phyloP scores from a whole-genome alignment of 2,329 filamentous ascomycete species.

The Trichoderma brevicompactum region DNA sequence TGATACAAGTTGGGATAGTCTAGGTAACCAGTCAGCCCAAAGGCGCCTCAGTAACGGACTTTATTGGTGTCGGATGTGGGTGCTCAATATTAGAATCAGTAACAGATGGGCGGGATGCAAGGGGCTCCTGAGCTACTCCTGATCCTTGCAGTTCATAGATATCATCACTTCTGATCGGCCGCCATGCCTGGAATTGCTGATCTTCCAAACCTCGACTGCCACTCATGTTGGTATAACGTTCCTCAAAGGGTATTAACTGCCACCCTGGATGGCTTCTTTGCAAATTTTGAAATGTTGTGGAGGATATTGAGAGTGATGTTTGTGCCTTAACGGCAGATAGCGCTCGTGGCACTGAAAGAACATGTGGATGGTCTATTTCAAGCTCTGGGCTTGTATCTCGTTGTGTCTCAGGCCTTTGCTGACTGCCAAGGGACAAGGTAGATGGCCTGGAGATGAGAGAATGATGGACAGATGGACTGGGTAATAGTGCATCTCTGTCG shows the following conservation, averaged over 20 bases:
- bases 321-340: neutral
- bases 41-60: too few species aligned
- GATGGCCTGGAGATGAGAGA: neutral
- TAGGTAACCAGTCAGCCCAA: too few species aligned
- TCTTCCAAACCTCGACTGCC: too few species aligned
- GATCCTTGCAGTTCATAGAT: neutral
- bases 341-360: neutral
- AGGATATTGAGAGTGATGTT: neutral
- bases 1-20: too few species aligned
- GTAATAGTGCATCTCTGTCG: too few species aligned
- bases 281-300: neutral
- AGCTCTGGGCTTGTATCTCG: too few species aligned
- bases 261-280: neutral
- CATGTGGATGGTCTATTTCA: neutral
- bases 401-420: neutral
- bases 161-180: neutral
- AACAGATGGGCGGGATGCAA: neutral
- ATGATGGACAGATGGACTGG: neutral
- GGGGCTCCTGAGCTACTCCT: neutral
- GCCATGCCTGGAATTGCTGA: neutral
- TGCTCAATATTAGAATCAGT: neutral
- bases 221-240: neutral
- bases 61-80: fast-evolving
- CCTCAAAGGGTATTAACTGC: neutral
- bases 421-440: neutral